Evolutionary conservation across 768 basidiomycete genomes (phyloP).

Genomic region (Lactifluus echinatus): DNA sequence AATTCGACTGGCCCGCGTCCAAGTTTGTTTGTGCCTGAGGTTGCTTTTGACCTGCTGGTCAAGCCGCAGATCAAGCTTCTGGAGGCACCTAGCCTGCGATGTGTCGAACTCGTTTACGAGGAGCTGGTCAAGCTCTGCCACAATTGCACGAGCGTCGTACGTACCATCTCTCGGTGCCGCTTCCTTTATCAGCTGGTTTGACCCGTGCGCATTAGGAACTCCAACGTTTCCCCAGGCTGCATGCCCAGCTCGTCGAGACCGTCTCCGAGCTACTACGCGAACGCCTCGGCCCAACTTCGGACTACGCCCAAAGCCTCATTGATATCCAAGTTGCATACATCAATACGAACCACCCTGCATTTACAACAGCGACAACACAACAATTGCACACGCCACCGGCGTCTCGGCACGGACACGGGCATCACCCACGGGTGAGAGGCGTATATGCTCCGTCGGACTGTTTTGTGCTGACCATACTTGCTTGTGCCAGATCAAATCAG

Average conservation of each 20-base stretch:
- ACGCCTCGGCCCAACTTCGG: slow-evolving; percentile 90
- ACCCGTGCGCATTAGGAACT: slow-evolving; percentile 55
- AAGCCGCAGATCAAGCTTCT: slow-evolving; percentile 97
- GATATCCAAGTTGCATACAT: slow-evolving; percentile 98
- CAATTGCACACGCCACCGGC: slow-evolving; percentile 43
- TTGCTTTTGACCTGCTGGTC: slow-evolving; percentile 92
- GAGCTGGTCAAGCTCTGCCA: slow-evolving; percentile 99
- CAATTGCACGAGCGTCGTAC: slow-evolving; percentile 85
- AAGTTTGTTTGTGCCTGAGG: slow-evolving; percentile 93
- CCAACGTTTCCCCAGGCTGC: slow-evolving; percentile 88
- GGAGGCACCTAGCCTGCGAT: slow-evolving; percentile 88
- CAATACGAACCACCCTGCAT: slow-evolving; percentile 97
- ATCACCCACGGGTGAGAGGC: slow-evolving; percentile 44
- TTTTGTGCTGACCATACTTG: slow-evolving; percentile 7
- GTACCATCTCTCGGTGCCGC: slow-evolving; percentile 20
- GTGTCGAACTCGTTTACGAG: slow-evolving; percentile 97
- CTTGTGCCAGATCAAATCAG: slow-evolving; percentile 49
- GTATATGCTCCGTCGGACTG: not conserved
- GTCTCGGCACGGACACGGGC: slow-evolving; percentile 35
- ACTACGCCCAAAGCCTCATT: slow-evolving; percentile 94
- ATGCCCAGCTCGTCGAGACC: slow-evolving; percentile 89
- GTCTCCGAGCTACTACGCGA: slow-evolving; percentile 96
- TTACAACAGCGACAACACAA: slow-evolving; percentile 68
- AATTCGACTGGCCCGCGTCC: slow-evolving; percentile 97
- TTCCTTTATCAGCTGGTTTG: not conserved